phyloP scores from a whole-genome alignment of 2,329 filamentous ascomycete genomes.

The Ceratocystis variospora region DNA sequence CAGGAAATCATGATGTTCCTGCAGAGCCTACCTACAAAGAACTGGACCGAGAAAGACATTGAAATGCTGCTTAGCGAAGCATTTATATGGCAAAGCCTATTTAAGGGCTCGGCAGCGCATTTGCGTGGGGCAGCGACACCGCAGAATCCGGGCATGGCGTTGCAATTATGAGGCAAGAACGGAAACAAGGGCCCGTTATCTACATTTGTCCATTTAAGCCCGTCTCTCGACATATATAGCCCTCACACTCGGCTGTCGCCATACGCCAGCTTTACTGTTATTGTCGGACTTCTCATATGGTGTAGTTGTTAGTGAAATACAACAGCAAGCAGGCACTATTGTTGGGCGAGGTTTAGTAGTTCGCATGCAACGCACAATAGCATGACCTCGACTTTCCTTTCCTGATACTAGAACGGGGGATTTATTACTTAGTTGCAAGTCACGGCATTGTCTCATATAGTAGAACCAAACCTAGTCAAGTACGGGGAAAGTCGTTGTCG shows the following conservation, averaged over 20 bases:
- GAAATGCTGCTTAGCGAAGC: constrained; percentile 90
- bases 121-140: constrained; percentile 42
- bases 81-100: constrained; percentile 97
- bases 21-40: constrained; percentile 78
- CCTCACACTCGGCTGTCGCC: too few species aligned
- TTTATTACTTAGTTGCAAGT: too few species aligned
- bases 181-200: background rate
- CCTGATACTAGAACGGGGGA: too few species aligned
- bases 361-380: too few species aligned
- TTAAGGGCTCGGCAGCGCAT: constrained; percentile 87
- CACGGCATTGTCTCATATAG: too few species aligned
- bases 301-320: background rate
- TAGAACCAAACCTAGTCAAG: too few species aligned
- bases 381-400: too few species aligned
- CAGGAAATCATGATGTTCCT: constrained; percentile 99
- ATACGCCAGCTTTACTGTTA: too few species aligned
- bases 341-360: too few species aligned
- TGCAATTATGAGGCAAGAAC: constrained; percentile 26
- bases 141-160: constrained; percentile 29
- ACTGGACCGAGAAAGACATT: constrained; percentile 97
- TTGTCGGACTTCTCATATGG: background rate
- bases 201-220: background rate
- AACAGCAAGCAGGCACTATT: background rate
- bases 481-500: too few species aligned
- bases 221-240: too few species aligned